Conservation (phyloP, 495 filamentous ascomycete species). For the Lichina pygmaea region DNA sequence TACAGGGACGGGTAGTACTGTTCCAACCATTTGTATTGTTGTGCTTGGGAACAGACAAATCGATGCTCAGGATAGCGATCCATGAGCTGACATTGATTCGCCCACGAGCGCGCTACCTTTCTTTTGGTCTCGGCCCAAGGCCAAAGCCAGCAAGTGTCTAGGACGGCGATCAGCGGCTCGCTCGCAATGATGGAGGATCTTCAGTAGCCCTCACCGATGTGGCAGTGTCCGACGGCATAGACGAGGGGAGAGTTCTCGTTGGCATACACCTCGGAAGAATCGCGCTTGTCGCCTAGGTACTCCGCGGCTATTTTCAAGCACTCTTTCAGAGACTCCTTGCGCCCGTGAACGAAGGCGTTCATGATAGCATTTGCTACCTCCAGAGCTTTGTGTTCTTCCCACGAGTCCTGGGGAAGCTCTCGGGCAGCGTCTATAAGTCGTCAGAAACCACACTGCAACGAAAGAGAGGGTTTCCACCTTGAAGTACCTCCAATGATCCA, state of each 20-base stretch:
- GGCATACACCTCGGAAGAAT: conserved; percentile 65
- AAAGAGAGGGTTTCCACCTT: neutral
- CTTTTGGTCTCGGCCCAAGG: conserved; percentile 97
- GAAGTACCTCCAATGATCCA: conserved; percentile 56
- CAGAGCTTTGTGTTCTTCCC: conserved; percentile 61
- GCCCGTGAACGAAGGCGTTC: conserved; percentile 59
- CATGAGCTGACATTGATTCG: conserved; percentile 80
- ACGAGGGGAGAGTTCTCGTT: conserved; percentile 45
- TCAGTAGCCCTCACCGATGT: conserved; percentile 38
- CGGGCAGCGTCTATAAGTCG: conserved; percentile 8
- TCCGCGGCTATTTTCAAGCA: conserved; percentile 56
- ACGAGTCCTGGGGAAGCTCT: conserved; percentile 13
- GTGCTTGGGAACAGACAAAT: conserved; percentile 76
- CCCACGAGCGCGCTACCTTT: conserved; percentile 89
- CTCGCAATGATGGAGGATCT: neutral
- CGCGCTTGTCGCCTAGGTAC: conserved; percentile 57
- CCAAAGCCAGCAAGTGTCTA: conserved; percentile 70
- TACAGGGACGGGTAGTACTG: conserved; percentile 65
- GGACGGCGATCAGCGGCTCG: neutral
- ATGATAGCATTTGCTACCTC: conserved; percentile 69
- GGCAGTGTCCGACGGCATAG: conserved; percentile 79
- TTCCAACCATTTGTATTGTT: conserved; percentile 96
- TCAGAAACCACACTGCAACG: neutral
- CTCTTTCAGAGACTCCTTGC: conserved; percentile 45
- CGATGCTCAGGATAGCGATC: conserved; percentile 85